Base-by-base conservation (phyloP, 23 red algal genomes). In the Gracilaria caudata region DNA sequence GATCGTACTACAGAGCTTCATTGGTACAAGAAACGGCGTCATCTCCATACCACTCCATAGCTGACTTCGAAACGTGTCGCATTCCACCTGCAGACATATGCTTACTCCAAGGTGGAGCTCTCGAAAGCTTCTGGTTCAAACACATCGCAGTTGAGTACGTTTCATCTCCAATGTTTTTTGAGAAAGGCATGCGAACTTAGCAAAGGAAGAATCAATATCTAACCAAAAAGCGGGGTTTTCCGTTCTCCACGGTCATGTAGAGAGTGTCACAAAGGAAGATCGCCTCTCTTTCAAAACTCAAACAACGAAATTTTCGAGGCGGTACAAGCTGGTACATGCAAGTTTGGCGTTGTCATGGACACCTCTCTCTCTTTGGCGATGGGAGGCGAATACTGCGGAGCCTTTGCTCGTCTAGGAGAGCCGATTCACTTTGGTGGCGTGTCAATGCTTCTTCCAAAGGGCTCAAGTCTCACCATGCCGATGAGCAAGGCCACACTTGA, bases 21-120 rank as follows among this genome's bases (percentile, higher is more conserved):
- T 39, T 86, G 25, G 37, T 86, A n/a, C 81, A 86, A 60, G 81
- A 86, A 47, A 86, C 21, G 19, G 19, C 30, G 3, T n/a, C 61
- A 5, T 70, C 58, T 7, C 20, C n/a, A 9, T 86, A 51, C 2
- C 6, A 24, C 4, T 63, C 58, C 20, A 38, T 72, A 13, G 19
- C 17, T 19, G 81, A 86, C 59, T 72, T 86, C 37, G 10, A 72
- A 71, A 71, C 51, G 13, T 86, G 81, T 57, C 26, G 51, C 10
- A 72, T 86, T 0, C 65, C 59, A 12, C 34, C 81, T 12, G 17
- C 28, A 7, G 81, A 86, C 38, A 60, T 86, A 7, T 86, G 81
- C 63, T 7, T 72, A 41, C 63, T 61, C 10, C 29, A 41, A 25
- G 81, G 81, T 14, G 81, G 81, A 1, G 61, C 81, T 19, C 11